Base-by-base conservation (phyloP, 108 stramenopile species). In the Skeletonema grethae region DNA sequence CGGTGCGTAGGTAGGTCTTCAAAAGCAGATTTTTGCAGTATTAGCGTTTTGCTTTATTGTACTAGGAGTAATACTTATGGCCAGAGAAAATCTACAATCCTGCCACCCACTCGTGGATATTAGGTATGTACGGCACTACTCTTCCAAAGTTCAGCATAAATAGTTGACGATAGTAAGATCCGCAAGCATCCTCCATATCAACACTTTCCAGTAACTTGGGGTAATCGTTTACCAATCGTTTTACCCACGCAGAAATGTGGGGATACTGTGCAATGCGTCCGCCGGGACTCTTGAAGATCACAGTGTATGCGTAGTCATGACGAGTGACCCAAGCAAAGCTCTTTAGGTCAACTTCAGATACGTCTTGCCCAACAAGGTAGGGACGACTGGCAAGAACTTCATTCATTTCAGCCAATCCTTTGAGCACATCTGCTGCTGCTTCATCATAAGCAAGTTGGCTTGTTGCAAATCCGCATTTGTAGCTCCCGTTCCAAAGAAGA, bases 401-500 rank as follows among this genome's bases (percentile, higher is more conserved):
- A 67, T 94, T 82, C 75, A 82, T 69, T 61, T 79, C 73, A 30
- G 57, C 24, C 63, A 94, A 82, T 39, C 93, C 93, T 72, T 83
- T 69, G 8, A 85, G 77, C 2, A 94, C 90, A 61, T 85, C 82
- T 8, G 77, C 64, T 11, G 75, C 64, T 11, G 90, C 90, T 59
- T 74, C 63, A 61, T 94, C 83, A 67, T 97, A 94, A 16, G 94
- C 96, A 12, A 48, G 30, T 83, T 97, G 96, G 29, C 89, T 86
- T 2, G 89, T 93, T 3, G 84, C 80, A 67, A 97, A 95, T 13
- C 96, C 96, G 79, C 94, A 95, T 31, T 83, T 76, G 69, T 97
- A 97, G 6, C 84, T 77, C 34, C 93, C 96, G 72, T 97, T 92
- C 81, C 89, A 91, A 15, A 97, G 39, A 5, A 78, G 63, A 67